Conservation (phyloP, 1,139 yeast species). For the Tardiomyces digboiensis region DNA sequence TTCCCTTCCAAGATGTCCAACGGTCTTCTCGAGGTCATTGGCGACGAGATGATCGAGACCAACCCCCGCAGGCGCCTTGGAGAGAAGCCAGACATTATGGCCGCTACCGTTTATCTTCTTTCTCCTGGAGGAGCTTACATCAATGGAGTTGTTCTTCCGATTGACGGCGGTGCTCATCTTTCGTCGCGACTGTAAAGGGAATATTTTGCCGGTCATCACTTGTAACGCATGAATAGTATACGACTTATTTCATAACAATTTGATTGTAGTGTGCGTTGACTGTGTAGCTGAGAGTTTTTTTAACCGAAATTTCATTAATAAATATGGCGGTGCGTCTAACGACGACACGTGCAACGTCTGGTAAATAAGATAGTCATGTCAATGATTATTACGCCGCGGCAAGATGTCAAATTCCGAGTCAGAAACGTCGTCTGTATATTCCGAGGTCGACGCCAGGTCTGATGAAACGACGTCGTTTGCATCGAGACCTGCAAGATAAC, state of each 20-base stretch:
- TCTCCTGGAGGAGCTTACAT: slow-evolving; percentile 51
- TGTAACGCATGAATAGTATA: no score
- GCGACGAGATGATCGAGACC: slow-evolving; percentile 33
- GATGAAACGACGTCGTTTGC: not conserved
- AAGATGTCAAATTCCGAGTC: not conserved
- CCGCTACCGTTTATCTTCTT: slow-evolving; percentile 49
- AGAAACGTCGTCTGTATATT: not conserved
- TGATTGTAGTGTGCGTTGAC: no score
- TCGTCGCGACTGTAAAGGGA: slow-evolving; percentile 11
- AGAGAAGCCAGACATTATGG: slow-evolving; percentile 48
- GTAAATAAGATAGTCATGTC: not conserved
- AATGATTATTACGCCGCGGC: not conserved
- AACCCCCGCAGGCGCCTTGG: slow-evolving; percentile 68
- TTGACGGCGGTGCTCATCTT: slow-evolving; percentile 56
- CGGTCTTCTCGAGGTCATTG: slow-evolving; percentile 47
- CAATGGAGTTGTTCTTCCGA: slow-evolving; percentile 64
- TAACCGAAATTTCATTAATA: no score
- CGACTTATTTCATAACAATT: no score
- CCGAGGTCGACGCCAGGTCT: not conserved
- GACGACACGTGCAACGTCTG: no score
- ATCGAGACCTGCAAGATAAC: not conserved
- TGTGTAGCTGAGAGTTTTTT: no score
- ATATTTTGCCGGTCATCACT: not conserved
- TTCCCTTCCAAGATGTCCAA: slow-evolving; percentile 72
- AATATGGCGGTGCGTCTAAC: no score